Evolutionary conservation across 2,329 filamentous ascomycete genomes (phyloP), one percentile per base, ranked within the genome.

Genomic region (Botrytis porri): DNA sequence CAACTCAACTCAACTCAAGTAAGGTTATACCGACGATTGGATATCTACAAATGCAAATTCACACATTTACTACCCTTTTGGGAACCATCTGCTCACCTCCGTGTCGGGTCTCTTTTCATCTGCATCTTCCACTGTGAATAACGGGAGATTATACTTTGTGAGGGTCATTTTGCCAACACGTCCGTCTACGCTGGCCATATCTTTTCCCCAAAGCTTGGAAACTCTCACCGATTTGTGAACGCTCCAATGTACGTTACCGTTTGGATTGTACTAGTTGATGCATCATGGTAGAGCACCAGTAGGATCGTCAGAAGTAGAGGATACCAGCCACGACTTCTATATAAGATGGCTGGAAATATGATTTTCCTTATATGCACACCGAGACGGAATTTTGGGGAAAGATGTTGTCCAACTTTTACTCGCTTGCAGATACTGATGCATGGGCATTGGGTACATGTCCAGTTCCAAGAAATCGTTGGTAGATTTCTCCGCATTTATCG

Each of bases 371-470:
- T 32, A 29, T 16, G 25, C 1, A 7, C 51, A 32, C 51, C 14
- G 16, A 6, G 59, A 39, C 61, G 41, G 61, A n/a, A 64, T 45
- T 64, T 45, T 4, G 14, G 29, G 29, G 35, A 41, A 37, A 9
- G 41, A 37, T 51, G 63, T 12, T 66, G 63, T 66, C 37, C 61
- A 41, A 43, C 61, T 35, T 54, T 54, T 45, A 14, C 64, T 66
- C 64, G 45, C 64, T 29, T 54, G 64, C 64, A 66, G 64, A 66
- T 63, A 12, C 25, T 41, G 37, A 16, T 63, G 60, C 60, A 29
- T 61, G 35, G 7, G 12, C n/a, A 20, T 45, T 32, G n/a, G n/a
- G n/a, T 43, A 32, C 61, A 32, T 20, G n/a, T 32, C 25, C 12
- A 39, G 5, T 57, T 57, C 45, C 64, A 66, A 66, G 64, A 66